Conservation (phyloP, 345 rosid species). For the Populus nigra region DNA sequence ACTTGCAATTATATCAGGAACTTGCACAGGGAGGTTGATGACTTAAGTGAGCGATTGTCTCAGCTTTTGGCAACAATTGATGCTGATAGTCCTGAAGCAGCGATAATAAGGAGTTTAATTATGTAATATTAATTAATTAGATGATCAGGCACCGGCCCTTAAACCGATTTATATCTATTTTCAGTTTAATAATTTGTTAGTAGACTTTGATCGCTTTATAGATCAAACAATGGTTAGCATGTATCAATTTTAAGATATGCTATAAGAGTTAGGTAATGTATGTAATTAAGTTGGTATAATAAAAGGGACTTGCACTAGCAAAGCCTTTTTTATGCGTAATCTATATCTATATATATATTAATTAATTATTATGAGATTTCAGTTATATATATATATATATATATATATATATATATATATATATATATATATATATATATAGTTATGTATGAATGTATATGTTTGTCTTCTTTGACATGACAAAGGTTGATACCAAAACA, state of each 20-base stretch:
- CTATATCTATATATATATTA: no score
- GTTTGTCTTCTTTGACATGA: neutral
- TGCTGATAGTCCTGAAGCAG: constrained; percentile 83
- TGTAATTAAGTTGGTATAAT: constrained; percentile 27
- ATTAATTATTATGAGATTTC: neutral
- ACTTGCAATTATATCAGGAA: constrained; percentile 89
- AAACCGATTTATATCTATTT: neutral
- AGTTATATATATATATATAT: neutral
- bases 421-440: no score
- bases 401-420: no score
- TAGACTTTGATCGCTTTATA: constrained; percentile 29
- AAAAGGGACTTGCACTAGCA: constrained; percentile 47
- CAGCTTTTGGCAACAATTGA: constrained; percentile 82
- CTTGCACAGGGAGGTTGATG: constrained; percentile 87
- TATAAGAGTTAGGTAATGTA: constrained; percentile 21
- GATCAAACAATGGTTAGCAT: constrained; percentile 28
- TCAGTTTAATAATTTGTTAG: neutral
- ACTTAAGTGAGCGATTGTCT: constrained; percentile 80
- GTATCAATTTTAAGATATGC: constrained; percentile 12
- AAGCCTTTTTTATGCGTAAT: constrained; percentile 17
- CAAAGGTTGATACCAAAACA: neutral
- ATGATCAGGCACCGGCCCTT: neutral
- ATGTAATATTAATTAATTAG: constrained; percentile 30
- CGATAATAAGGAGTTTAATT: constrained; percentile 87
- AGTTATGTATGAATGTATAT: neutral